Evolutionary conservation across 495 filamentous ascomycete genomes (phyloP).

Genomic region (Hypoxylon cercidicola): DNA sequence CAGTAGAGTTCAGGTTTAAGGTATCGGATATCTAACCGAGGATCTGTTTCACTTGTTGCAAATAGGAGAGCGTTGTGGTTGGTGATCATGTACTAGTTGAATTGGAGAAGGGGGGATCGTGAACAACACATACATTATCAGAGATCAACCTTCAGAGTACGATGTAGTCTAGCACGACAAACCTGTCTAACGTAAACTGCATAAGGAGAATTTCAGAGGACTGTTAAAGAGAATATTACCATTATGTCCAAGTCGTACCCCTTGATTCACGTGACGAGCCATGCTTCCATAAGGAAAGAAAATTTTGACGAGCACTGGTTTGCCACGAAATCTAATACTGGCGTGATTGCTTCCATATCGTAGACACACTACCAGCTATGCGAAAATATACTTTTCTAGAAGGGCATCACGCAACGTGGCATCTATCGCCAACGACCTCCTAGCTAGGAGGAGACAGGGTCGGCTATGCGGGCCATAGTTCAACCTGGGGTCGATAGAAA

Average conservation of each 20-base stretch:
- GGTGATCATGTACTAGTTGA: neutral
- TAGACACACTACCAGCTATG: neutral
- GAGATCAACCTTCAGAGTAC: neutral
- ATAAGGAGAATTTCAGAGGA: neutral
- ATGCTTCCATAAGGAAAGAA: no score
- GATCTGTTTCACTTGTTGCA: no score
- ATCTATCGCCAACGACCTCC: constrained; percentile 1
- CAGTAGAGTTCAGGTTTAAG: no score
- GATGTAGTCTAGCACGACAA: neutral
- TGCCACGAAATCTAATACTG: neutral
- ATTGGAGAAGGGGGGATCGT: neutral
- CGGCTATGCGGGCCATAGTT: constrained; percentile 6
- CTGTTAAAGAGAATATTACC: neutral
- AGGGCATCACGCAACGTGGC: constrained; percentile 2
- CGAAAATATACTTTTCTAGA: neutral
- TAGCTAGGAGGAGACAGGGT: constrained; percentile 3
- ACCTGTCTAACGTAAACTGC: neutral
- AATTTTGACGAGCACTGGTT: no score
- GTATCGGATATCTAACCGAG: no score
- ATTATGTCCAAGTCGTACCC: no score
- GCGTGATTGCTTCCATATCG: neutral
- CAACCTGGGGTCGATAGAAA: constrained; percentile 2
- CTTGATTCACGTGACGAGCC: no score
- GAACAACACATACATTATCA: neutral
- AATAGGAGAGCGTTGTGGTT: neutral